A percentile compares a stretch with the other conserved stretches of the same genome.
These are phyloP conservation scores for Prunus mongolica DNA, from an alignment of 306 rosid genomes.

Conservation along the genomic window DNA sequence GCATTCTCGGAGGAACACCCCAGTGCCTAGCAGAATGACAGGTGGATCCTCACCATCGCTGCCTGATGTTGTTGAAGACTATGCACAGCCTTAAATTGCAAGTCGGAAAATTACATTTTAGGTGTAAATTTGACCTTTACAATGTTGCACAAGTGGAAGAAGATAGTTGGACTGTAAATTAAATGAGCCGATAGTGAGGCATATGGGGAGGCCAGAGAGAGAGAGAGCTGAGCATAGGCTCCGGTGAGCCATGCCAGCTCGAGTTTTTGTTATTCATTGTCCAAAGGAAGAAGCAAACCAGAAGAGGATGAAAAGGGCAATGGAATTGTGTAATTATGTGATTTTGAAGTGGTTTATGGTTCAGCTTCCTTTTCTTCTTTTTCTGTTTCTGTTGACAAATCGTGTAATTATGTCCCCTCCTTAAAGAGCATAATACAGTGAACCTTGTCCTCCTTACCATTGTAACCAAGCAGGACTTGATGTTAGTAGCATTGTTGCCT, in stretches of 20 bases:
- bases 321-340: background rate
- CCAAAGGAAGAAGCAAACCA: background rate
- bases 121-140: conserved; percentile 17
- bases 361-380: background rate
- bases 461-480: no score
- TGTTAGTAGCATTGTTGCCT: no score
- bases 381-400: background rate
- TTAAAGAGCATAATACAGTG: no score
- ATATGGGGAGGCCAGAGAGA: background rate
- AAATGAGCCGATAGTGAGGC: background rate
- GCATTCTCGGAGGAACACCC: conserved; percentile 81
- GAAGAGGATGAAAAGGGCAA: background rate
- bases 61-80: conserved; percentile 34
- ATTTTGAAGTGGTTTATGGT: background rate
- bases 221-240: background rate
- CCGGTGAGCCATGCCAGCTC: no score
- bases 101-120: background rate
- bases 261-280: background rate
- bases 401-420: background rate
- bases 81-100: background rate
- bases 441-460: no score
- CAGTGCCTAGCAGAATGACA: conserved; percentile 74
- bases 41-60: conserved; percentile 70
- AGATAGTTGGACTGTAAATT: conserved; percentile 12
- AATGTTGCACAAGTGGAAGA: background rate